Percentiles rank a stretch among this genome's conserved stretches.
Evolutionary conservation across 768 basidiomycete genomes (phyloP).

Genomic region (Pluteus cervinus): DNA sequence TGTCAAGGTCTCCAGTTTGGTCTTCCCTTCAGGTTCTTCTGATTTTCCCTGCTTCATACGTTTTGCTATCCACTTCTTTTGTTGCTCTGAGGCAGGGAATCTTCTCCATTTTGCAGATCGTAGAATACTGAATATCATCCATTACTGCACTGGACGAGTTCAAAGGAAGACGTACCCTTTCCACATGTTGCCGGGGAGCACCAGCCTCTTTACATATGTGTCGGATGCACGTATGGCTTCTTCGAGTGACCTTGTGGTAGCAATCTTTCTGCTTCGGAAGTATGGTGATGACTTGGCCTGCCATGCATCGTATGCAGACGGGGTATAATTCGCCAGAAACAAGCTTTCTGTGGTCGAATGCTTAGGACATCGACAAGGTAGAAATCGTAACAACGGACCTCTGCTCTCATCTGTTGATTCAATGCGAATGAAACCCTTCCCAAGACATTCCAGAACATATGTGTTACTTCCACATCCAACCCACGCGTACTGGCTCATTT

Average conservation of each 20-base stretch:
- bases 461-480: constrained; percentile 68
- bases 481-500: constrained; percentile 64
- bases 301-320: constrained; percentile 37
- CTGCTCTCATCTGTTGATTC: constrained; percentile 37
- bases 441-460: constrained; percentile 73
- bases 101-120: constrained; percentile 65
- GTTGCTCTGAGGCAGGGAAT: constrained; percentile 52
- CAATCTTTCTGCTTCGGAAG: constrained; percentile 43
- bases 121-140: constrained; percentile 37
- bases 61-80: constrained; percentile 51
- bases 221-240: constrained; percentile 68
- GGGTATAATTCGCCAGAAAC: constrained; percentile 50
- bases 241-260: constrained; percentile 46
- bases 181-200: constrained; percentile 45
- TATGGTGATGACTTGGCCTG: constrained; percentile 52
- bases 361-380: too few species aligned
- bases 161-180: too few species aligned
- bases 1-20: constrained; percentile 41
- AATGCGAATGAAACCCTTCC: constrained; percentile 62
- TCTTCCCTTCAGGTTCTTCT: constrained; percentile 14
- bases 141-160: not conserved
- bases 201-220: constrained; percentile 51
- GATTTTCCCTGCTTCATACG: constrained; percentile 32
- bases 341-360: constrained; percentile 21
- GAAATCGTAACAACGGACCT: too few species aligned